Evolutionary conservation across 192 early-diverging fungal genomes (phyloP), one percentile per base, ranked within the genome.

Genomic region (Coemansia sp.): DNA sequence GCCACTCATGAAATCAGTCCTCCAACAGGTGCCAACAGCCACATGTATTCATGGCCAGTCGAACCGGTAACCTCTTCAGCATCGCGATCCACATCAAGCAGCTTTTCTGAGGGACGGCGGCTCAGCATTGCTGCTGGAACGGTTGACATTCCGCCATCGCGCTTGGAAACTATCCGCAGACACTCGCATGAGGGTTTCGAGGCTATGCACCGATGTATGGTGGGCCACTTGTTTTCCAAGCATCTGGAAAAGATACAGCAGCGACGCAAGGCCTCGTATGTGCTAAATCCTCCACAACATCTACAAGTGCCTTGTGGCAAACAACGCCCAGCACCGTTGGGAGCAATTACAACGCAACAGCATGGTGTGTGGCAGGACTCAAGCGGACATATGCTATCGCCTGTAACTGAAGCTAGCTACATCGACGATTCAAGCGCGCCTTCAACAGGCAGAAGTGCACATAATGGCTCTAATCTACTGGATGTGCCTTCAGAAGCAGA

Each of bases 121-220:
- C 66, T 79, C 18, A 79, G 77, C 35, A 57, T 79, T 51, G 77
- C 77, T 13, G 71, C 77, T 0, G 77, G 77, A 18, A 73, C 77
- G 1, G 64, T 79, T 3, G 77, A 79, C n/a, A 70, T 79, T n/a
- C 77, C 77, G 14, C 63, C 62, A 1, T 54, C 62, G 15, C 63
- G 65, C 16, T 21, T 71, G 20, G 77, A 79, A 49, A 70, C 63
- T 41, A 79, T 71, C 30, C 77, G 70, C 28, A 42, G 77, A 15
- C 77, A 79, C 50, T 73, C 70, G 21, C 67, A 69, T 45, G 70
- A 68, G 21, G 70, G 70, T 20, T 73, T 79, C 30, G 63, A 73
- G 40, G 65, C 66, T 13, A 50, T 72, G 23, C 77, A 79, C 16
- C 71, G 71, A 26, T 61, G 67, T 18, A 65, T 70, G 71, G 70